Evolutionary conservation across 2,329 filamentous ascomycete species (phyloP).

Genomic region (Trichophyton mentagrophytes): DNA sequence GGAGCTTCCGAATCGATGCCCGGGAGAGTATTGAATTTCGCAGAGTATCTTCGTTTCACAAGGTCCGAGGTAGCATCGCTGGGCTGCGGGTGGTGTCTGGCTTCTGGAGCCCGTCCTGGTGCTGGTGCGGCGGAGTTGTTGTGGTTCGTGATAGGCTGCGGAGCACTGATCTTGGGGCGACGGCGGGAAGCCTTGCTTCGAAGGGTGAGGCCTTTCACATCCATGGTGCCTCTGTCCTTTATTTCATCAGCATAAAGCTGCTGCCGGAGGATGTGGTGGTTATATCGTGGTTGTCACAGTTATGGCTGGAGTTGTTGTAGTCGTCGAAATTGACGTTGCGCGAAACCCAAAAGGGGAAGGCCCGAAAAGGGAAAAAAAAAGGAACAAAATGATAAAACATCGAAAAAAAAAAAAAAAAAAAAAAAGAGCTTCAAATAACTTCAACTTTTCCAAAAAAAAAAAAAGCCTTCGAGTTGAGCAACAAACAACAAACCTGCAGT

Average conservation of each 20-base stretch:
- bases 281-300: not conserved
- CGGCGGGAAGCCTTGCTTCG: slow-evolving; percentile 45
- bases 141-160: slow-evolving; percentile 40
- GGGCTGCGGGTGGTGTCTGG: slow-evolving; percentile 23
- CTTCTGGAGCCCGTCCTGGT: slow-evolving; percentile 19
- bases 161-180: slow-evolving; percentile 46
- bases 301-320: not conserved
- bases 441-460: not conserved
- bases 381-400: not conserved
- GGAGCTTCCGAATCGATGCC: slow-evolving; percentile 54
- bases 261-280: not conserved
- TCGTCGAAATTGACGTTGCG: not conserved
- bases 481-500: not conserved
- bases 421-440: not conserved
- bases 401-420: too few species aligned
- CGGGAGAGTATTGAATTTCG: slow-evolving; percentile 70
- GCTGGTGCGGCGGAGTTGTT: slow-evolving; percentile 13
- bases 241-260: not conserved
- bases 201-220: slow-evolving; percentile 47
- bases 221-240: slow-evolving; percentile 27
- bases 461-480: not conserved
- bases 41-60: slow-evolving; percentile 89
- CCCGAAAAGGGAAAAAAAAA: not conserved
- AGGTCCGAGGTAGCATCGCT: slow-evolving; percentile 57
- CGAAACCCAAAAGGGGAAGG: not conserved